Conservation (phyloP, 208 protist genomes). For the Trypanosoma conorhini region DNA sequence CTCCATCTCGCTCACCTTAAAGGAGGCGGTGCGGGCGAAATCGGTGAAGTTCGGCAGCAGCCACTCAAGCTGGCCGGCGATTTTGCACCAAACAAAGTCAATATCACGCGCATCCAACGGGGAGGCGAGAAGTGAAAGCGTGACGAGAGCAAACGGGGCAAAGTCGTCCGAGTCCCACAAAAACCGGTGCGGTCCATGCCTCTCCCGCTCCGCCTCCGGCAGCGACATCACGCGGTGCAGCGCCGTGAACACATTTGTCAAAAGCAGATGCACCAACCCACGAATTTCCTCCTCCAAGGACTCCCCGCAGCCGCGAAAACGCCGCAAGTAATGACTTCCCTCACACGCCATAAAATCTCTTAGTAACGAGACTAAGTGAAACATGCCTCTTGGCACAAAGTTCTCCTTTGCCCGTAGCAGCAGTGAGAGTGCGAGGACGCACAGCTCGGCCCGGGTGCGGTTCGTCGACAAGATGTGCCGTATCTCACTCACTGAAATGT, state of each 20-base stretch:
- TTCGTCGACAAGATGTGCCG: conserved; percentile 18
- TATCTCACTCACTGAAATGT: conserved; percentile 16
- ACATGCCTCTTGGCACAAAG: conserved; percentile 30
- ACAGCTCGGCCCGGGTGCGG: conserved; percentile 12
- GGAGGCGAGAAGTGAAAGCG: conserved; percentile 55
- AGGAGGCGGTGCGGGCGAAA: conserved; percentile 47
- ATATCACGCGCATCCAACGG: conserved; percentile 57
- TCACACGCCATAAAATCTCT: conserved; percentile 27
- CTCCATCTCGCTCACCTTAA: conserved; percentile 34
- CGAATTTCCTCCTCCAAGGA: conserved; percentile 47
- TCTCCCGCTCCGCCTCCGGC: conserved; percentile 30
- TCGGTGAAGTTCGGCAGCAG: conserved; percentile 59
- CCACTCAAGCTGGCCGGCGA: conserved; percentile 39
- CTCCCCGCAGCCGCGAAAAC: conserved; percentile 55
- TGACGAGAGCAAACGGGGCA: conserved; percentile 50
- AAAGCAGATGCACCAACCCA: conserved; percentile 40
- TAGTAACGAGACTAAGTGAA: conserved; percentile 25
- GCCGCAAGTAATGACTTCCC: conserved; percentile 44
- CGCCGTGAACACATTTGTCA: conserved; percentile 41
- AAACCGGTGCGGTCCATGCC: conserved; percentile 53
- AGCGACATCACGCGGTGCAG: conserved; percentile 33
- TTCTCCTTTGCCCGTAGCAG: conserved; percentile 25
- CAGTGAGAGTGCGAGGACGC: conserved; percentile 31
- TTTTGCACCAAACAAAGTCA: conserved; percentile 29
- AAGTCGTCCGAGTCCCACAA: conserved; percentile 61